Conservation (phyloP, 2,329 filamentous ascomycete species). For the Teratosphaeria destructans region DNA sequence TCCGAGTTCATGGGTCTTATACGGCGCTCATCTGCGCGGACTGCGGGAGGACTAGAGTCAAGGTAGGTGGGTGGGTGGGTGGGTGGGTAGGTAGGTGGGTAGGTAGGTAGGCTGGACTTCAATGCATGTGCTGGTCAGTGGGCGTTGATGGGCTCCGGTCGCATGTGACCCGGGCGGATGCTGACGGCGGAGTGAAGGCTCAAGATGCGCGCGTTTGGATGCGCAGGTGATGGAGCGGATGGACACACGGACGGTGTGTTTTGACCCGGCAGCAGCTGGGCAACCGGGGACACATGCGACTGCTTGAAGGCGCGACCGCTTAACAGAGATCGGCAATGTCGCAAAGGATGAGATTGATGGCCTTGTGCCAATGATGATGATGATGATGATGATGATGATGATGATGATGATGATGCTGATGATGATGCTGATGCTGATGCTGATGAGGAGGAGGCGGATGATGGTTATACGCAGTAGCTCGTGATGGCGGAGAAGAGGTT, state of each 20-base stretch:
- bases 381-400: neutral
- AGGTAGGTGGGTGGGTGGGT: neutral
- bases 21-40: slow-evolving; percentile 12
- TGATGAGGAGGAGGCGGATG: neutral
- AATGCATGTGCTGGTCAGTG: slow-evolving; percentile 2
- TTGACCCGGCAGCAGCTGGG: neutral
- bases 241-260: neutral
- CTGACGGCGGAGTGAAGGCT: neutral
- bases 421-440: too few species aligned
- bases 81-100: too few species aligned
- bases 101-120: neutral
- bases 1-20: slow-evolving; percentile 17
- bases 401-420: neutral
- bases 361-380: neutral
- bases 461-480: neutral
- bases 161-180: neutral
- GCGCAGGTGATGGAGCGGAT: neutral
- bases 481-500: neutral
- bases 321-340: neutral
- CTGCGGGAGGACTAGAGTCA: neutral
- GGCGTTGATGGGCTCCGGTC: neutral
- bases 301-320: neutral
- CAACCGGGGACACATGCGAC: slow-evolving; percentile 1
- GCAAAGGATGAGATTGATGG: neutral
- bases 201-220: neutral